phyloP scores from a whole-genome alignment of 768 basidiomycete species.

The Mycena rebaudengoi region DNA sequence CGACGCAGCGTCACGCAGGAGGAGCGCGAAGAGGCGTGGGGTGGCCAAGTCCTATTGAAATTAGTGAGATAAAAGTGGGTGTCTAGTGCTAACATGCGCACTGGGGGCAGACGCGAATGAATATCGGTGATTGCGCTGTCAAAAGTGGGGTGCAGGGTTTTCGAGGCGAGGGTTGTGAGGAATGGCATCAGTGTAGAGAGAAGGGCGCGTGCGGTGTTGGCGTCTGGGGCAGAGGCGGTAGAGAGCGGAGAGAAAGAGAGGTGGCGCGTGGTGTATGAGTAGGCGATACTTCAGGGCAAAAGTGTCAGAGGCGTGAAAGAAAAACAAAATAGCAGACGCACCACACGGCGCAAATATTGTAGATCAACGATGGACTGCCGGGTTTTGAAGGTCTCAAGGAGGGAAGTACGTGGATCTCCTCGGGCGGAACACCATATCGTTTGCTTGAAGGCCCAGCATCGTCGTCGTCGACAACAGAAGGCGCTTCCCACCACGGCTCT shows the following conservation, averaged over 20 bases:
- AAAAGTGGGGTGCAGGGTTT: constrained; percentile 57
- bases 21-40: constrained; percentile 54
- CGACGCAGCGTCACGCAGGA: constrained; percentile 63
- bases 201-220: constrained; percentile 53
- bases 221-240: constrained; percentile 50
- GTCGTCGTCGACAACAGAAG: neutral
- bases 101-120: constrained; percentile 70
- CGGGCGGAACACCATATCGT: constrained; percentile 49
- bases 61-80: neutral
- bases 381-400: constrained; percentile 51
- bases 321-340: constrained; percentile 45
- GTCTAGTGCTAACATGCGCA: constrained; percentile 34
- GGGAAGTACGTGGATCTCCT: constrained; percentile 55
- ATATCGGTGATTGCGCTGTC: constrained; percentile 65
- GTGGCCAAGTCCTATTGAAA: constrained; percentile 22
- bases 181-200: constrained; percentile 71
- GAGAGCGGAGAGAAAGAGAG: constrained; percentile 68
- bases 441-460: neutral
- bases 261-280: constrained; percentile 71
- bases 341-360: constrained; percentile 76
- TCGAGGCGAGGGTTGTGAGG: constrained; percentile 66
- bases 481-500: constrained; percentile 80
- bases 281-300: constrained; percentile 62
- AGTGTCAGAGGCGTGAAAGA: neutral
- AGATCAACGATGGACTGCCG: constrained; percentile 57